phyloP scores from a whole-genome alignment of 2,329 filamentous ascomycete species.

The Diaporthe ilicicola region DNA sequence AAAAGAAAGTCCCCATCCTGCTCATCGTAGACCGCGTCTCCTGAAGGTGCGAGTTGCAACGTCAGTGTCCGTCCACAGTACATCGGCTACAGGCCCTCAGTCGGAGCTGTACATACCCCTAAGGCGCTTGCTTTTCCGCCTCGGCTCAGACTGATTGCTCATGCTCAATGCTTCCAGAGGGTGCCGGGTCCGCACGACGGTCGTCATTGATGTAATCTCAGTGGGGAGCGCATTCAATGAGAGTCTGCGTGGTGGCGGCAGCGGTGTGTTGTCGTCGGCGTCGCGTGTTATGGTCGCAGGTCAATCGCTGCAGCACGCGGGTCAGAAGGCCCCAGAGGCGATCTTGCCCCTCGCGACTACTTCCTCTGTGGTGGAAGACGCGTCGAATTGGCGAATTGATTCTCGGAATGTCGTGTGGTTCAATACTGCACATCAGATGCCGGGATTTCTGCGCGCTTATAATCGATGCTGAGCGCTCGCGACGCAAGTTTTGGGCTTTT shows the following conservation, averaged over 20 bases:
- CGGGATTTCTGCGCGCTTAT: conserved; percentile 28
- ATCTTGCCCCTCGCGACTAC: conserved; percentile 30
- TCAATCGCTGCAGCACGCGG: conserved; percentile 5
- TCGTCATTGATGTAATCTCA: conserved; percentile 69
- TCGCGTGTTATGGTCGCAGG: conserved; percentile 23
- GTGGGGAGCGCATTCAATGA: conserved; percentile 26
- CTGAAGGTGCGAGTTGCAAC: conserved; percentile 28
- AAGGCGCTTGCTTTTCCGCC: conserved; percentile 70
- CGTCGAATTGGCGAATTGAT: conserved; percentile 26
- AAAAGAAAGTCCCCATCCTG: conserved; percentile 82
- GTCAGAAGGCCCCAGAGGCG: not conserved
- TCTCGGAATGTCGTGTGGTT: not conserved
- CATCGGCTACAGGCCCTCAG: not conserved
- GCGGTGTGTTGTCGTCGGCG: conserved; percentile 1
- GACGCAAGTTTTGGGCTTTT: conserved; percentile 21
- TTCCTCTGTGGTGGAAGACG: conserved; percentile 24
- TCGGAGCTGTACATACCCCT: conserved; percentile 54
- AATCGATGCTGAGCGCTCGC: conserved; percentile 31
- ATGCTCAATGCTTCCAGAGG: conserved; percentile 75
- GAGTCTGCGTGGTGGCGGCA: not conserved
- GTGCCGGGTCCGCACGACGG: conserved; percentile 70
- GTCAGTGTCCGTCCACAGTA: conserved; percentile 15
- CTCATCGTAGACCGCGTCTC: conserved; percentile 67
- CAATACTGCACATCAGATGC: conserved; percentile 16
- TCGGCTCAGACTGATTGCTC: conserved; percentile 66